Base-by-base conservation (phyloP, 2,329 filamentous ascomycete species). In the Colletotrichum australisinense region DNA sequence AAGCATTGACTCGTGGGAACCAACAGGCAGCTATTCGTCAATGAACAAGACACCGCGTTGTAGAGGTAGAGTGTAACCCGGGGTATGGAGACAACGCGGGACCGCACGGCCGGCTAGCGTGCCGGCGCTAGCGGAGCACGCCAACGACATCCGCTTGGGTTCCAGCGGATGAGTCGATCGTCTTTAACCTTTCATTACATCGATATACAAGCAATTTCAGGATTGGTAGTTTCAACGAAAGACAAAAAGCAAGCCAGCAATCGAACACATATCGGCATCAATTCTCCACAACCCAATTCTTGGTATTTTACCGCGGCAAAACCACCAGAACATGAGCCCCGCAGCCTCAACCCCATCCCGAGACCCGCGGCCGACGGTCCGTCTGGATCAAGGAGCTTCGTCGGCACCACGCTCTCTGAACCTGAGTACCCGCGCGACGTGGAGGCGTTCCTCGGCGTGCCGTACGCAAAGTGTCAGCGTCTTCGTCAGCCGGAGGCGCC, bases 391-490 rank as follows among this genome's bases (percentile, higher is more conserved):
- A 75, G 85, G 85, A 56, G 81, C 77, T 1, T 86, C 74, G 69
- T 83, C 2, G 85, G 85, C 69, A 78, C 81, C 28, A 78, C 81
- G 42, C 75, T 83, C 52, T 65, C 76, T n/a, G 72, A 79, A 12
- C 78, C 76, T 11, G 74, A 77, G 14, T 80, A 81, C 30, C 85
- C 86, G 4, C 84, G 82, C 60, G 76, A 82, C 19, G 75, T 89
- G 55, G 85, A 89, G 53, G 83, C 83, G 12, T 89, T 86, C 78
- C 83, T 84, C 57, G 87, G 87, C 63, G 83, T 90, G 35, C 87
- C 87, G 0, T 90, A 85, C 74, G 88, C 86, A 19, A 80, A 84
- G 75, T 76, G 78, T n/a, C 79, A 79, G 77, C 87, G 86, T 67
- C 90, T 87, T 79, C 85, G 78, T 38, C 82, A 77, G 46, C 85